phyloP scores from a whole-genome alignment of 345 rosid species.

The Heritiera littoralis region DNA sequence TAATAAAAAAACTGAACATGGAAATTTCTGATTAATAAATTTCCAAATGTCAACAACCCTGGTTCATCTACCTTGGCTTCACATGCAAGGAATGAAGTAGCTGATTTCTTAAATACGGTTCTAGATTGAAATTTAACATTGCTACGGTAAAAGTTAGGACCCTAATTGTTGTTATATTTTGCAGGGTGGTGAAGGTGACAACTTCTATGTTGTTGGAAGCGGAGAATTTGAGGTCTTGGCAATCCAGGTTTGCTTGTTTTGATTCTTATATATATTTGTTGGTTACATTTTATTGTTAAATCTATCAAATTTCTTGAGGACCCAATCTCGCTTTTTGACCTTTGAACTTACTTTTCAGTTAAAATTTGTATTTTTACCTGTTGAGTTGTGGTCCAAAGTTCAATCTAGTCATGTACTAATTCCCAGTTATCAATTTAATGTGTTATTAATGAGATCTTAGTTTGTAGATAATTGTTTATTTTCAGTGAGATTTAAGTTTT shows the following conservation, averaged over 20 bases:
- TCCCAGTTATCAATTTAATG: not conserved
- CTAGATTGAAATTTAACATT: constrained; percentile 23
- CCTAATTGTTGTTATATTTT: constrained; percentile 24
- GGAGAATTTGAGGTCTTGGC: constrained; percentile 97
- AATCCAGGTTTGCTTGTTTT: constrained; percentile 65
- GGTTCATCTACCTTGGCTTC: not conserved
- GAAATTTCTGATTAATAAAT: not conserved
- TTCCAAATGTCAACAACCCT: not conserved
- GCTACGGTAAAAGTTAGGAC: constrained; percentile 7
- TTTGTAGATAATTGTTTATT: constrained; percentile 8
- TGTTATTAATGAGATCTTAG: not conserved
- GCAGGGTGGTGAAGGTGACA: constrained; percentile 99
- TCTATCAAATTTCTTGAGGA: not conserved
- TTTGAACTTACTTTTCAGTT: constrained; percentile 5
- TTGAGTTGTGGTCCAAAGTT: not conserved
- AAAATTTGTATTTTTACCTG: not conserved
- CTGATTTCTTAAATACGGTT: not conserved
- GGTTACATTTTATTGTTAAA: constrained; percentile 1
- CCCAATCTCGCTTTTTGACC: not conserved
- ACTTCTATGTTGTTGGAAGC: constrained; percentile 93
- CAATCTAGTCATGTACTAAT: not conserved
- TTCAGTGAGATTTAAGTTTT: constrained; percentile 19
- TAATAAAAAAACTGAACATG: constrained; percentile 23
- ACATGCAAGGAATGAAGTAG: no score
- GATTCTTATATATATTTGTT: not conserved